A percentile compares a stretch with the other conserved stretches of the same genome.
Evolutionary conservation across 345 rosid genomes (phyloP).

Genomic region (Aurinia saxatilis): DNA sequence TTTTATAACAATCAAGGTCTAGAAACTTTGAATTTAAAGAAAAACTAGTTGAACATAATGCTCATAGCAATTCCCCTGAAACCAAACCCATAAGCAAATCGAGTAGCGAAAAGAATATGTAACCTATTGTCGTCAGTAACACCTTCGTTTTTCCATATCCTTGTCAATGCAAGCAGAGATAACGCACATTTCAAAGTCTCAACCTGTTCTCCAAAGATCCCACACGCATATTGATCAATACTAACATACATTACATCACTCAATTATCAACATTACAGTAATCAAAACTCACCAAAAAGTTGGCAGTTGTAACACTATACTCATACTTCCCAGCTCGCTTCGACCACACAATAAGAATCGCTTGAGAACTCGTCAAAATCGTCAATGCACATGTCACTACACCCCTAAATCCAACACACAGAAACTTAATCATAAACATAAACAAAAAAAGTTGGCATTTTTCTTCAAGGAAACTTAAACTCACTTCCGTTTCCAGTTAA

Average conservation of each 20-base stretch:
- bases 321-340: conserved; percentile 97
- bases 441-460: no score
- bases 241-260: background rate
- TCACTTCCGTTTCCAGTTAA: conserved; percentile 81
- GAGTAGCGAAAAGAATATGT: background rate
- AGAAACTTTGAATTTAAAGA: background rate
- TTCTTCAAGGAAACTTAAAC: background rate
- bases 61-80: background rate
- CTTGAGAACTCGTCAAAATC: conserved; percentile 90
- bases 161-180: conserved; percentile 80
- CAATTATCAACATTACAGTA: background rate
- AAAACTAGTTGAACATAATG: background rate
- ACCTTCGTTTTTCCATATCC: conserved; percentile 75
- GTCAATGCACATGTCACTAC: conserved; percentile 80
- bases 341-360: conserved; percentile 95
- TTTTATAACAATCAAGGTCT: background rate
- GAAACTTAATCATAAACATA: background rate
- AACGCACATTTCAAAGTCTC: conserved; percentile 87
- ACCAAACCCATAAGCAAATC: background rate
- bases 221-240: background rate
- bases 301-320: conserved; percentile 94
- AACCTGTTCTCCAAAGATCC: conserved; percentile 42
- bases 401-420: conserved; percentile 36
- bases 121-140: conserved; percentile 94
- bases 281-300: conserved; percentile 63